Evolutionary conservation across 129 eudicot species (phyloP), one percentile per base, ranked within the genome.

Genomic region (Dittrichia graveolens): DNA sequence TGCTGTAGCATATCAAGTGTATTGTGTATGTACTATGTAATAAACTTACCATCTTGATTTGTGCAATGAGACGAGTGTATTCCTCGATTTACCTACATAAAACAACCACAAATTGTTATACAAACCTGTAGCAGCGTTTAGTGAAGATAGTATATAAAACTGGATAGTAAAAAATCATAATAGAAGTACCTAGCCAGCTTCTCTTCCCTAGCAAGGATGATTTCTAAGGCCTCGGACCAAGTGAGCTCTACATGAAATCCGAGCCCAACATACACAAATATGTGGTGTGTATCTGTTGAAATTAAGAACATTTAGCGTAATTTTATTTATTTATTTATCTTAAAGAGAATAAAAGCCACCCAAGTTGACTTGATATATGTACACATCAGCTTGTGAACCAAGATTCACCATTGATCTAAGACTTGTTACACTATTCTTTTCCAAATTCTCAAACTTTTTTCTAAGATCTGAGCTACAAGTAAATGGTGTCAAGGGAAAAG

Each of bases 361-460:
- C n/a, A n/a, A n/a, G n/a, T n/a, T n/a, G n/a, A n/a, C n/a, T n/a
- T n/a, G n/a, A 42, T 70, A 55, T 34, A 61, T 95, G 9, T 94
- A 94, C 98, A 90, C 97, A 42, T 94, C 93, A 55, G 98, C 98
- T 84, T 94, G 96, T 76, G 75, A n/a, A n/a, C n/a, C n/a, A n/a
- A n/a, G n/a, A n/a, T 66, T 90, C 69, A 90, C 95, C 87, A 90
- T 59, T 48, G 98, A 84, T 79, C 87, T 86, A 63, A 94, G 80
- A 73, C 87, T 87, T 64, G 95, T 90, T 43, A 94, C 89, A 74
- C 89, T 84, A 64, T 94, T 82, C 82, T 90, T 86, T 85, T 94
- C 96, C 79, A 94, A 68, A 72, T 84, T 94, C 85, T 94, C 93
- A 12, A 94, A 83, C 70, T 88, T 90, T 65, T 63, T 84, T 46